Evolutionary conservation across 2,329 filamentous ascomycete genomes (phyloP), one percentile per base, ranked within the genome.

Genomic region (Huntiella bhutanensis): DNA sequence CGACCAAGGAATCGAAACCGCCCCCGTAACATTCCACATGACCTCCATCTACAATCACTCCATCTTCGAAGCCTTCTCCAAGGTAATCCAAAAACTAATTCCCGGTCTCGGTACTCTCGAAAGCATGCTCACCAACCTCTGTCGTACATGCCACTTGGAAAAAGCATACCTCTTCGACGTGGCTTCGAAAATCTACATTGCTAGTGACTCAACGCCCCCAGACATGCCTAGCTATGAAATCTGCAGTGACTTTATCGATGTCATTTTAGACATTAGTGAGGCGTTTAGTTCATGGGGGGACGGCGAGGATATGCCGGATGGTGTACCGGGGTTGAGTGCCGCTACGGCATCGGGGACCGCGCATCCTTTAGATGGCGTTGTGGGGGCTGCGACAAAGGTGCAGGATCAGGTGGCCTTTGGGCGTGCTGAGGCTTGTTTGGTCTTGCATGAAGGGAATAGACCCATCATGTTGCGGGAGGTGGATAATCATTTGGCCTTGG

Each of bases 161-260:
- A 98, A 98, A 64, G 88, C 87, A 3, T 98, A 98, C 60, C 75
- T 98, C 5, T 98, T 98, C 59, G 92, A 98, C 58, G 87, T 96
- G 6, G 74, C 93, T 54, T 93, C 84, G 64, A 98, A 98, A 66
- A 94, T 98, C 52, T 98, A 98, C 65, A 93, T 98, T 54, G 91
- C 91, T 1, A 95, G 88, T 4, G 91, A 98, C 60, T 91, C 81
- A 28, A 81, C 83, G 35, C 88, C 88, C 0, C 84, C 88, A 32
- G 88, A 96, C 57, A 91, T 95, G 71, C 82, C 83, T 37, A 88
- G 83, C 59, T 98, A 98, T 61, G 91, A 96, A 64, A 93, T 96
- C 57, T 98, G 91, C 65, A 93, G 85, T 43, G 91, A 98, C 59
- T 96, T 94, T 59, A 95, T 98, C 54, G 91, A 98, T 60, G 86